A percentile compares a stretch with the other conserved stretches of the same genome.
These are phyloP conservation scores for Globisporangium paddicum DNA, from an alignment of 352 stramenopile genomes.

Conservation along the genomic window DNA sequence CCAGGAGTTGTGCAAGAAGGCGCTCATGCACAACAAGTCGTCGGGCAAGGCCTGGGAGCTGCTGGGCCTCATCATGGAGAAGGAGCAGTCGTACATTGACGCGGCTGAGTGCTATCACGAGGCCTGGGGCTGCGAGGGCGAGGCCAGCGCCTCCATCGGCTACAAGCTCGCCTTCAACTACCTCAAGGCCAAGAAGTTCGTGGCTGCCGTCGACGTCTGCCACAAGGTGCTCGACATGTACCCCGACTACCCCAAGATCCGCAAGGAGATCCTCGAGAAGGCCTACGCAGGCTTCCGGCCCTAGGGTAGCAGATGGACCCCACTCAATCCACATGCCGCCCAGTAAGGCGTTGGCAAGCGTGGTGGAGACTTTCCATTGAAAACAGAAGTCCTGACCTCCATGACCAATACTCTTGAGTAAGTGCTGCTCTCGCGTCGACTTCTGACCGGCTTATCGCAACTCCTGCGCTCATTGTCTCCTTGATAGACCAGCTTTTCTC, in stretches of 20 bases:
- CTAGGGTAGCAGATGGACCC: too few relatives aligned
- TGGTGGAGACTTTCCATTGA: too few relatives aligned
- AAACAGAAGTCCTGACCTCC: too few relatives aligned
- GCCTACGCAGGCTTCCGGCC: slow-evolving; percentile 86
- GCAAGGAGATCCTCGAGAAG: slow-evolving; percentile 93
- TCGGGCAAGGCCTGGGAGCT: slow-evolving; percentile 91
- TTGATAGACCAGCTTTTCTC: too few relatives aligned
- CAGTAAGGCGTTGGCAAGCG: too few relatives aligned
- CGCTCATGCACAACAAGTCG: slow-evolving; percentile 92
- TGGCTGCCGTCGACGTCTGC: slow-evolving; percentile 91
- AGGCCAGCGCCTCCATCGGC: slow-evolving; percentile 85
- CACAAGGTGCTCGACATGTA: slow-evolving; percentile 92
- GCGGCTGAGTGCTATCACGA: slow-evolving; percentile 93
- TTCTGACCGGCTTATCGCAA: too few relatives aligned
- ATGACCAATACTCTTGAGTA: too few relatives aligned
- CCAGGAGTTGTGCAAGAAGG: slow-evolving; percentile 91
- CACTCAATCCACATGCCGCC: too few relatives aligned
- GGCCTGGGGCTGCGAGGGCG: slow-evolving; percentile 72
- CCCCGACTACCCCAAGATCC: slow-evolving; percentile 94
- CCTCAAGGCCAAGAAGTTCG: slow-evolving; percentile 91
- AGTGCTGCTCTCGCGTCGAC: too few relatives aligned
- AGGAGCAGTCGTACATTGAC: slow-evolving; percentile 91
- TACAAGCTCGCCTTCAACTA: slow-evolving; percentile 97
- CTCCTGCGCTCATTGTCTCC: too few relatives aligned
- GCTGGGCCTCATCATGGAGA: slow-evolving; percentile 93